Base-by-base conservation (phyloP, 2,329 filamentous ascomycete species). In the Uncinocarpus reesii region DNA sequence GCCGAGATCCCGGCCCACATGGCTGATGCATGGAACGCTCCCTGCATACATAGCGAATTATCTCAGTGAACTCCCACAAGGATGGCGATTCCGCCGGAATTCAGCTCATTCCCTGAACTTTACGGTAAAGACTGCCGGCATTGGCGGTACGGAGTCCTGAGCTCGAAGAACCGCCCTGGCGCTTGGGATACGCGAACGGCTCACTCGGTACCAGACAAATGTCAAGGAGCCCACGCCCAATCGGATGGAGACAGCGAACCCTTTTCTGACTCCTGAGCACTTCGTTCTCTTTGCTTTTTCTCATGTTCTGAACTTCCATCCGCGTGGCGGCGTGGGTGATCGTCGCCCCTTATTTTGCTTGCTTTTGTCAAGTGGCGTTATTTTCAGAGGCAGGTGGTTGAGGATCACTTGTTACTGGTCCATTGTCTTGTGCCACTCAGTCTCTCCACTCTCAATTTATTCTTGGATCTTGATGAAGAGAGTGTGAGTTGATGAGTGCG, bases 241-340 rank as follows among this genome's bases (percentile, higher is more conserved):
- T 42, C 28, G 11, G 26, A n/a, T 26, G 4, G 18, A 11, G 23
- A 16, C 6, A 42, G 16, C 24, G 7, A 26, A 24, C 23, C 11
- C 18, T n/a, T n/a, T 40, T 20, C 21, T 5, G 11, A 11, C 11
- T 6, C 26, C 11, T 6, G 26, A 11, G 26, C 26, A 7, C 26
- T 29, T 6, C 26, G 26, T 29, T 37, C 15, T 37, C 31, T 44
- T 44, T 35, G 29, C 34, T 38, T 47, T 40, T 37, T 47, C 44
- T 40, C 26, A 16, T n/a, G 23, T 21, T 47, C 18, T 28, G 5
- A 26, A 28, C 13, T 31, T 23, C 23, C 43, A 31, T 24, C 28
- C 26, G 26, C 36, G 45, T 47, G 45, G 45, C 10, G 18, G 26
- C 36, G 45, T 47, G 45, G 45, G 6, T 26, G 36, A 41, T 47